Evolutionary conservation across 2,329 filamentous ascomycete genomes (phyloP), one percentile per base, ranked within the genome.

Genomic region (Clonostachys byssicola): DNA sequence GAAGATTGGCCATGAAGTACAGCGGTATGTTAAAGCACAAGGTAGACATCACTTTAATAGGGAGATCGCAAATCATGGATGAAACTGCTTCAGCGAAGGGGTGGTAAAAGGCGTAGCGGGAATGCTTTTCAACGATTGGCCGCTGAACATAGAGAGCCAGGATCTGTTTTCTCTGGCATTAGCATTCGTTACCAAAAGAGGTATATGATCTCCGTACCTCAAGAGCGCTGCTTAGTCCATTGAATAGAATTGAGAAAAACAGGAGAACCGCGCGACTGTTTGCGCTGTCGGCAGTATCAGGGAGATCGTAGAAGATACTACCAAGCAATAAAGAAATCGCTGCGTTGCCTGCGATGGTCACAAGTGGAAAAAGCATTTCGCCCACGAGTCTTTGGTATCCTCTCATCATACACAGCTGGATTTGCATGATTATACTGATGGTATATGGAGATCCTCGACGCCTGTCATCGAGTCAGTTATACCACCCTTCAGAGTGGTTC

Each of bases 301-400:
- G 66, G 30, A 88, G 67, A 51, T 88, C 80, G 56, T 89, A 89
- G 67, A 94, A 94, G 17, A 94, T 72, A 3, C 85, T 89, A 2
- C 87, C 86, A 46, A 92, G 83, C 51, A 95, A 88, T 12, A 95
- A 73, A 4, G 65, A 71, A 60, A 89, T 88, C 47, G 85, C 78
- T 48, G 92, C 66, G 56, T 90, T 88, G 60, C 89, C 89, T 64
- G 89, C 86, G 49, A 87, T 76, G 54, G 92, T 92, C 40, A 87
- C 92, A 62, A 83, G 85, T 2, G 92, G 73, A 0, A 87, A 86
- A 1, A 82, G 83, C 50, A 77, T 84, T 64, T 95, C 88, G 39
- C 88, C 88, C 14, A 48, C 20, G 9, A 48, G 36, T 12, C 42
- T 42, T 85, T 88, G 91, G 50, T 89, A 84, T 63, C 94, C 88